These are phyloP conservation scores for Fraxinus americana DNA, from an alignment of 257 asterid genomes.

Conservation along the genomic window DNA sequence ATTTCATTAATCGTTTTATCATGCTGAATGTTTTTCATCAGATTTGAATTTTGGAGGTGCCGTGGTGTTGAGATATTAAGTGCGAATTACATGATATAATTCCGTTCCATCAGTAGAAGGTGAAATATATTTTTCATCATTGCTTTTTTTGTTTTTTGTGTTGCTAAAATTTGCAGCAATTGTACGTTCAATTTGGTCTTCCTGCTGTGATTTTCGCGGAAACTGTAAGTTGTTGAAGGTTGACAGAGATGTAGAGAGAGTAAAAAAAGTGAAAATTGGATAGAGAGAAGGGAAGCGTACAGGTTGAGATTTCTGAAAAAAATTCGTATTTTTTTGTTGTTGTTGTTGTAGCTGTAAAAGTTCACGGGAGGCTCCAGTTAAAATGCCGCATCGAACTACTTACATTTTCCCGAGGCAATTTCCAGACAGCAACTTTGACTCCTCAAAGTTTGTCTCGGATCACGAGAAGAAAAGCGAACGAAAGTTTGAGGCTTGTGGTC, in stretches of 20 bases:
- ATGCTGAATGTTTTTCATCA: background rate
- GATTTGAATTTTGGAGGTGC: background rate
- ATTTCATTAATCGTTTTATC: background rate
- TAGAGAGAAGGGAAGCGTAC: background rate
- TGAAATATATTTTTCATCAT: background rate
- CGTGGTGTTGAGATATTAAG: background rate
- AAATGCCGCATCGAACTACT: slow-evolving; percentile 94
- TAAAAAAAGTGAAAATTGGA: background rate
- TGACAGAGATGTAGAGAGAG: background rate
- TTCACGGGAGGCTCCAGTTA: slow-evolving; percentile 20
- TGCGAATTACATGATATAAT: background rate
- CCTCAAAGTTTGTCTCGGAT: slow-evolving; percentile 46
- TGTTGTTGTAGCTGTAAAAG: background rate
- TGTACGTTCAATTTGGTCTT: background rate
- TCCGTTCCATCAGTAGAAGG: background rate
- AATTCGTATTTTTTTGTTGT: background rate
- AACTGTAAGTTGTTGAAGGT: background rate
- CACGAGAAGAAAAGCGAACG: slow-evolving; percentile 69
- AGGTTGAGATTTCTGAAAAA: background rate
- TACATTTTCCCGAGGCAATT: slow-evolving; percentile 87
- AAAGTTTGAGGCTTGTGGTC: slow-evolving; percentile 20
- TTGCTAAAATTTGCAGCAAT: background rate
- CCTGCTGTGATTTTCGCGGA: background rate
- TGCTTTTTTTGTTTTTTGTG: background rate
- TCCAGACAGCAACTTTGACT: slow-evolving; percentile 59